These are phyloP conservation scores for Orbilia quercus DNA, from an alignment of 2,329 filamentous ascomycete genomes.

Conservation along the genomic window DNA sequence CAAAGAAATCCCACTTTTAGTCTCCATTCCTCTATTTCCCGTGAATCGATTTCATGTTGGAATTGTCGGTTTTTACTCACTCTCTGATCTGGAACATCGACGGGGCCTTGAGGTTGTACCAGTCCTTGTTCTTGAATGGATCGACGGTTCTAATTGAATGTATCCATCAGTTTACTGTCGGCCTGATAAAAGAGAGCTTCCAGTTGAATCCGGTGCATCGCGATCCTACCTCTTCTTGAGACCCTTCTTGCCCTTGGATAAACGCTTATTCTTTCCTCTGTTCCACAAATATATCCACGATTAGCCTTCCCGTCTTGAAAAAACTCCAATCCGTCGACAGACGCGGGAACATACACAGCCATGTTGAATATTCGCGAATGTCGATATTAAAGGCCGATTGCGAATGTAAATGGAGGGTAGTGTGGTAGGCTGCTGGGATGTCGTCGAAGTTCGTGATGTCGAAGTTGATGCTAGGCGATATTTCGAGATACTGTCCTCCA, in stretches of 20 bases:
- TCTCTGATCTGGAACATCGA: constrained; percentile 50
- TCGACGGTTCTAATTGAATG: constrained; percentile 98
- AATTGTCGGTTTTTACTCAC: constrained; percentile 41
- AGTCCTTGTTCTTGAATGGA: constrained; percentile 98
- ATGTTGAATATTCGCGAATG: constrained; percentile 50
- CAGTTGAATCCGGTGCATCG: constrained; percentile 2
- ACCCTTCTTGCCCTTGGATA: constrained; percentile 99
- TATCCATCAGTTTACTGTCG: constrained; percentile 30
- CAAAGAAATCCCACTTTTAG: constrained; percentile 56
- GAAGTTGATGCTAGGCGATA: constrained; percentile 53
- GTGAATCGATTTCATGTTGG: constrained; percentile 14
- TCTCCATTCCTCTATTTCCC: constrained; percentile 1
- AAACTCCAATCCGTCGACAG: constrained; percentile 16
- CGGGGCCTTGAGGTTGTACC: constrained; percentile 93
- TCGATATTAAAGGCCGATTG: constrained; percentile 44
- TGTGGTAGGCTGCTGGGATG: constrained; percentile 34
- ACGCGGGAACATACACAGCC: constrained; percentile 49
- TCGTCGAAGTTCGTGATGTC: constrained; percentile 52
- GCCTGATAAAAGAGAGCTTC: not conserved
- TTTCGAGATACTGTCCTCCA: constrained; percentile 52
- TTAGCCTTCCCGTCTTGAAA: constrained; percentile 39
- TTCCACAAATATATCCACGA: constrained; percentile 25
- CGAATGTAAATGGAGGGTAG: constrained; percentile 41
- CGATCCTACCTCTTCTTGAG: constrained; percentile 55
- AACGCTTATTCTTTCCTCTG: constrained; percentile 83